Percentiles rank a stretch among this genome's conserved stretches.
Evolutionary conservation across 345 rosid genomes (phyloP).

Genomic region (Lenwebbia sp.): DNA sequence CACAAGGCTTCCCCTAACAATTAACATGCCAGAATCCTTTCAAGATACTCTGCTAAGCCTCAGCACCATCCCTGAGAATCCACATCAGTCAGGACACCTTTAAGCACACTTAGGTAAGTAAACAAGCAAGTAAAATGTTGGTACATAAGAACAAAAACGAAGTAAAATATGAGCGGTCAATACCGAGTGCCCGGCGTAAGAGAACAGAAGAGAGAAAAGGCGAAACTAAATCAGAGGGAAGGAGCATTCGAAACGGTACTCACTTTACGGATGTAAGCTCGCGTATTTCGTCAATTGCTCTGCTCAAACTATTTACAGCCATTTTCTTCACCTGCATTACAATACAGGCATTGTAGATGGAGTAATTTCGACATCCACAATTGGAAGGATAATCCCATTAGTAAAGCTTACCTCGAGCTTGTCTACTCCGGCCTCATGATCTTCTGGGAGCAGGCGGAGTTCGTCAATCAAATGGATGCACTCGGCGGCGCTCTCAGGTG

Average conservation of each 20-base stretch:
- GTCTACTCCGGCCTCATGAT: conserved; percentile 53
- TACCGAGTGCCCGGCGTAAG: background rate
- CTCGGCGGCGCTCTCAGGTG: conserved; percentile 66
- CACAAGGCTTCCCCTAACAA: background rate
- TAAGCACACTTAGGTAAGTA: background rate
- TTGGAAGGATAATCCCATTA: background rate
- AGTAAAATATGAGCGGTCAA: background rate
- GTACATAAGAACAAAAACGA: background rate
- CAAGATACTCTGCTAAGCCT: background rate
- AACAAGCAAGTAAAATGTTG: background rate
- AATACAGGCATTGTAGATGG: background rate
- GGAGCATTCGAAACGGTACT: background rate
- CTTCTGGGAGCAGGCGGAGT: conserved; percentile 59
- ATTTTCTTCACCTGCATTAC: conserved; percentile 67
- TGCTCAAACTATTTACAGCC: conserved; percentile 51
- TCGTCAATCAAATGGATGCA: conserved; percentile 58
- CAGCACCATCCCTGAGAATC: background rate
- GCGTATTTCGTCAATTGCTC: conserved; percentile 69
- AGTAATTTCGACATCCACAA: background rate
- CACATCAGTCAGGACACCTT: background rate
- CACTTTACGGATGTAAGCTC: conserved; percentile 52
- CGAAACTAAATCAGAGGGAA: background rate
- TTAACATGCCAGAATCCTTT: background rate
- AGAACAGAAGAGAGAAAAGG: background rate
- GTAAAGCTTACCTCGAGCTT: conserved; percentile 50